Evolutionary conservation across 1,284 basidiomycete species (phyloP).

Genomic region (Tetrapyrgos nigripes): DNA sequence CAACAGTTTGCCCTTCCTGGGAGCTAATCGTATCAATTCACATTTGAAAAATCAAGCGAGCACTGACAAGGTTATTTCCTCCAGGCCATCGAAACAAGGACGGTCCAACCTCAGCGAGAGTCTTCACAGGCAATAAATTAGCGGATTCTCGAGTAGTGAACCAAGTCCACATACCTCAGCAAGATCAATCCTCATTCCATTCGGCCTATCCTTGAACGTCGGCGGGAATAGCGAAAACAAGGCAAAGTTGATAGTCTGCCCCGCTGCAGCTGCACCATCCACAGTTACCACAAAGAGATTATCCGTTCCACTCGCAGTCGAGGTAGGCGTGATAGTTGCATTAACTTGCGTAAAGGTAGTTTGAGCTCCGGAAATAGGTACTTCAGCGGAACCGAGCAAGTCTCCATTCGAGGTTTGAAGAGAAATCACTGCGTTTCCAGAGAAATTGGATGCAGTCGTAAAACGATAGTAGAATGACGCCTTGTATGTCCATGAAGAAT

Average conservation of each 20-base stretch:
- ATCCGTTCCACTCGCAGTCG: conserved; percentile 34
- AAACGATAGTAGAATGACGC: conserved; percentile 73
- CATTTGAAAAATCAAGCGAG: background rate
- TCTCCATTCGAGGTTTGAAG: conserved; percentile 53
- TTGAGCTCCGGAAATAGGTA: conserved; percentile 49
- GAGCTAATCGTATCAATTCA: background rate
- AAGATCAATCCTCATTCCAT: conserved; percentile 72
- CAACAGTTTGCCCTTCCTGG: conserved; percentile 51
- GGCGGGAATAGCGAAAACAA: conserved; percentile 77
- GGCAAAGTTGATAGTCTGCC: conserved; percentile 63
- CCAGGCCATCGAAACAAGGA: conserved; percentile 65
- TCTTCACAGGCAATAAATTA: background rate
- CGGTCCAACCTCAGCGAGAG: conserved; percentile 55
- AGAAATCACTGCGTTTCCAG: conserved; percentile 50
- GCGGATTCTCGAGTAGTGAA: background rate
- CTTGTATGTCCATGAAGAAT: conserved; percentile 61
- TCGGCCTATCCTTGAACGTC: conserved; percentile 67
- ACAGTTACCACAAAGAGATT: conserved; percentile 63
- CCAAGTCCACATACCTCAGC: conserved; percentile 49
- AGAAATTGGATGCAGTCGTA: conserved; percentile 51
- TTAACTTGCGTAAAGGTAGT: conserved; percentile 60
- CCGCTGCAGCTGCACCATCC: conserved; percentile 51
- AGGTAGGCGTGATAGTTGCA: conserved; percentile 52
- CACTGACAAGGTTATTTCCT: conserved; percentile 58
- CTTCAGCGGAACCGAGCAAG: conserved; percentile 49